A percentile compares a stretch with the other conserved stretches of the same genome.
These are phyloP conservation scores for Pleodorina starrii DNA, from an alignment of 139 green algal genomes.

Conservation along the genomic window DNA sequence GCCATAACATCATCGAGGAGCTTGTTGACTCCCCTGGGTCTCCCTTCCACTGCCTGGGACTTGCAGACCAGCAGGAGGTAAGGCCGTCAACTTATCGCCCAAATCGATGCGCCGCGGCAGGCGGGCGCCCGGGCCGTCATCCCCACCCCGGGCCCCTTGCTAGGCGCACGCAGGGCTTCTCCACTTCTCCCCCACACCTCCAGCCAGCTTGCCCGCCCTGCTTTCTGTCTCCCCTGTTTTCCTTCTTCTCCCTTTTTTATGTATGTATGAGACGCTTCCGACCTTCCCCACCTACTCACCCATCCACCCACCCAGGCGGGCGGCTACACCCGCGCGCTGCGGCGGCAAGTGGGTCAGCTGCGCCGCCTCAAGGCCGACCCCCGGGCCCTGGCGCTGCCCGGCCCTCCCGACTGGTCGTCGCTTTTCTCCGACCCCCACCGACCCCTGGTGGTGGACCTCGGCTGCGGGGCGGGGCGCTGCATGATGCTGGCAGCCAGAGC, in stretches of 20 bases:
- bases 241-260: neutral
- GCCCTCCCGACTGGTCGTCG: neutral
- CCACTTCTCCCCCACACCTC: neutral
- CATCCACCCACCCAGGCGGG: neutral
- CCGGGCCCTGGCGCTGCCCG: neutral
- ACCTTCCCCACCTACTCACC: too few species aligned
- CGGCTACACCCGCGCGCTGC: neutral
- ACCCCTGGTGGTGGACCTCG: conserved; percentile 32
- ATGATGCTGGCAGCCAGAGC: neutral
- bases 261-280: too few species aligned
- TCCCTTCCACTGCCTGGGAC: conserved; percentile 8
- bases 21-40: conserved; percentile 14
- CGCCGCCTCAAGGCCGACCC: conserved; percentile 24
- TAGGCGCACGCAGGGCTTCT: neutral
- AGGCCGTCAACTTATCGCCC: neutral
- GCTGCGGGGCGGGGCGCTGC: conserved; percentile 28
- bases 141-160: neutral
- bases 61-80: conserved; percentile 14
- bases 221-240: neutral
- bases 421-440: neutral
- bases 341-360: conserved; percentile 10
- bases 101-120: neutral
- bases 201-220: too few species aligned
- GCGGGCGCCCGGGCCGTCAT: neutral
- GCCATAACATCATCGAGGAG: conserved; percentile 24